phyloP scores from a whole-genome alignment of 768 basidiomycete species.

The Calvatia gigantea region DNA sequence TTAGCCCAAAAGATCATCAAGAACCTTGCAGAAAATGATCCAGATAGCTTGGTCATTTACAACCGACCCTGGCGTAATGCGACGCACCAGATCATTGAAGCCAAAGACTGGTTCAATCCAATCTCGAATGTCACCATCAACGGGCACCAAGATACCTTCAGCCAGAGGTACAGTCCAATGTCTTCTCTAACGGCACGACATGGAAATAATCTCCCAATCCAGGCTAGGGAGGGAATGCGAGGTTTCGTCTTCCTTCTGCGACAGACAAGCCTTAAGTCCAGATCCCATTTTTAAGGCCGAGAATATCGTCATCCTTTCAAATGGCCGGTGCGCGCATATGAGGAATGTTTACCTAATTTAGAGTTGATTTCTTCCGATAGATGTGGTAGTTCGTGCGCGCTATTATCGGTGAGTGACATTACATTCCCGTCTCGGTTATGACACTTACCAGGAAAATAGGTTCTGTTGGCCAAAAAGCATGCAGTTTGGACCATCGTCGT shows the following conservation, averaged over 20 bases:
- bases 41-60: slow-evolving; percentile 39
- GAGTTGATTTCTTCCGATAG: slow-evolving; percentile 24
- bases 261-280: not conserved
- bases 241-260: not conserved
- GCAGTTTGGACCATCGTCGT: slow-evolving; percentile 54
- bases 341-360: slow-evolving; percentile 3
- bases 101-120: slow-evolving; percentile 46
- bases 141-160: slow-evolving; percentile 46
- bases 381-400: not conserved
- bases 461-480: slow-evolving; percentile 58
- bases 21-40: slow-evolving; percentile 35
- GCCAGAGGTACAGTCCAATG: slow-evolving; percentile 32
- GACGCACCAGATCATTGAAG: slow-evolving; percentile 37
- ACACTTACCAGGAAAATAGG: slow-evolving; percentile 35
- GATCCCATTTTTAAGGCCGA: slow-evolving; percentile 44
- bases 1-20: slow-evolving; percentile 49
- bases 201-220: not conserved
- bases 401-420: not conserved
- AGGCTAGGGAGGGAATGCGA: slow-evolving; percentile 47
- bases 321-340: slow-evolving; percentile 37
- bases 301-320: slow-evolving; percentile 52
- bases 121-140: slow-evolving; percentile 42
- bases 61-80: slow-evolving; percentile 49
- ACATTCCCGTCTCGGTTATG: not conserved
- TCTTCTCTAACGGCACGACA: not conserved